A percentile compares a stretch with the other conserved stretches of the same genome.
phyloP scores from a whole-genome alignment of 1,139 yeast species.

The Diutina sp. region DNA sequence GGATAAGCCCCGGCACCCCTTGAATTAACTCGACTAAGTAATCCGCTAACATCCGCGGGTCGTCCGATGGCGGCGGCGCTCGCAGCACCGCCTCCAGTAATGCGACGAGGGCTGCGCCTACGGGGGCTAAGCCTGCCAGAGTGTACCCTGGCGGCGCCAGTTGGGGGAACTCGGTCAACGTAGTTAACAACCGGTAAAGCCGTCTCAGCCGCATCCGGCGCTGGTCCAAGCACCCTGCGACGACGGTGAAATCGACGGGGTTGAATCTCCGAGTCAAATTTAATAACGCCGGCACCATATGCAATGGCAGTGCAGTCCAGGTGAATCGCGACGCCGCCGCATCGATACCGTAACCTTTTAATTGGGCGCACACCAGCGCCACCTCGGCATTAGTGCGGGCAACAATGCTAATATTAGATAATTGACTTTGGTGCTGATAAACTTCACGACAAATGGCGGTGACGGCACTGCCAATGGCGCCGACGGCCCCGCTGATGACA shows the following conservation, averaged over 20 bases:
- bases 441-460: background rate
- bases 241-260: background rate
- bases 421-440: background rate
- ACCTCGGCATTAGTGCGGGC: background rate
- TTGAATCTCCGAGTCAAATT: background rate
- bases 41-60: background rate
- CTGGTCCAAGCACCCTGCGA: background rate
- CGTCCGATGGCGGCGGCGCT: background rate
- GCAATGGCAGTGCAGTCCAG: background rate
- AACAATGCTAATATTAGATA: background rate
- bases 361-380: background rate
- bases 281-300: background rate
- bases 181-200: background rate
- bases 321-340: background rate
- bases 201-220: background rate
- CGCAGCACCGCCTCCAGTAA: background rate
- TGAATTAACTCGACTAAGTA: background rate
- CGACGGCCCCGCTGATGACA: background rate
- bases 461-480: background rate
- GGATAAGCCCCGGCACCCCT: background rate
- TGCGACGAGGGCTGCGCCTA: background rate
- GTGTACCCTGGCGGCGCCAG: background rate
- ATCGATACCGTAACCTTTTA: background rate
- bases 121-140: background rate
- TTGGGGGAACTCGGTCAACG: background rate